phyloP scores from a whole-genome alignment of 2,329 filamentous ascomycete genomes.

The Tetracladium maxilliforme region DNA sequence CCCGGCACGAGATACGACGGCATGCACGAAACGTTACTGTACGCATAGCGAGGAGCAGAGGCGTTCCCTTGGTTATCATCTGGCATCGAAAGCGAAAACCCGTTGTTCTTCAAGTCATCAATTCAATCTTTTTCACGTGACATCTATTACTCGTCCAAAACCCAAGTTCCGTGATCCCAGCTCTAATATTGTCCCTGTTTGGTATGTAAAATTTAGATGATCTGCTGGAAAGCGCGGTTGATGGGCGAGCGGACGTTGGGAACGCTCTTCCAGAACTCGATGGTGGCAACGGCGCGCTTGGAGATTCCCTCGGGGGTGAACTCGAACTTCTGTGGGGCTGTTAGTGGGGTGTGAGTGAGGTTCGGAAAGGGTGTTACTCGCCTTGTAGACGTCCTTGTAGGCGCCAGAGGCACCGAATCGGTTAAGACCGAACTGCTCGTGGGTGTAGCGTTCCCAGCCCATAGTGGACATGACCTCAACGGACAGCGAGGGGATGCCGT shows the following conservation, averaged over 20 bases:
- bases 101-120: too few relatives aligned
- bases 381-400: conserved; percentile 96
- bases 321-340: conserved; percentile 72
- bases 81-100: too few relatives aligned
- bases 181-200: too few relatives aligned
- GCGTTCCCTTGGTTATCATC: too few relatives aligned
- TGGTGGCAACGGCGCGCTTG: conserved; percentile 83
- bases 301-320: conserved; percentile 94
- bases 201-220: conserved; percentile 65
- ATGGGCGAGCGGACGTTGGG: conserved; percentile 84
- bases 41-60: too few relatives aligned
- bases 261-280: conserved; percentile 95
- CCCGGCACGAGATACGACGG: too few relatives aligned
- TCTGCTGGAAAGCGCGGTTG: conserved; percentile 95
- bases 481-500: conserved; percentile 83
- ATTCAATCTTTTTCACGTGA: too few relatives aligned
- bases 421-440: conserved; percentile 99
- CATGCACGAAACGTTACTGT: too few relatives aligned
- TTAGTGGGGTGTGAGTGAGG: conserved; percentile 17
- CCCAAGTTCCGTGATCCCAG: too few relatives aligned
- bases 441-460: conserved; percentile 97
- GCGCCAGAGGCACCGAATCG: conserved; percentile 94
- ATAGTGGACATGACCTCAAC: conserved; percentile 96
- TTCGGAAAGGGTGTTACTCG: conserved; percentile 20
- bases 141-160: too few relatives aligned